phyloP scores from a whole-genome alignment of 176 grass and related monocot species.

The Secale cereale region DNA sequence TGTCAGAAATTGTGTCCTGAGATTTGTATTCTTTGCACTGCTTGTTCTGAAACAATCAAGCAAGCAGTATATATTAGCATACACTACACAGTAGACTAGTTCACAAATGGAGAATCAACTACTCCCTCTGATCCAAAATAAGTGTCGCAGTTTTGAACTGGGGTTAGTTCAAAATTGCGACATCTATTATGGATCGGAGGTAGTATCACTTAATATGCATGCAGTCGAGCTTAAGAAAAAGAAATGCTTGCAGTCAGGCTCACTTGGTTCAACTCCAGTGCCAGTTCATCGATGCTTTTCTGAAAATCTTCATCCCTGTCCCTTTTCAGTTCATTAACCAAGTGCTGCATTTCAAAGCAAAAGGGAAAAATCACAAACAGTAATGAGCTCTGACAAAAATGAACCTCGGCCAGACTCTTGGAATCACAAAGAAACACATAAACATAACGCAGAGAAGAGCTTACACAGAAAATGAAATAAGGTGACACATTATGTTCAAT shows the following conservation, averaged over 20 bases:
- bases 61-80: neutral
- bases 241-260: neutral
- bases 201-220: neutral
- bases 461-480: slow-evolving; percentile 65
- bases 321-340: slow-evolving; percentile 59
- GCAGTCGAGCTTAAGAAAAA: neutral
- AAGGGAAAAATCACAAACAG: neutral
- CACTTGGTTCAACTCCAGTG: slow-evolving; percentile 28
- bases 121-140: no score
- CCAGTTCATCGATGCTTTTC: slow-evolving; percentile 41
- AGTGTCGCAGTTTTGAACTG: no score
- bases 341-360: slow-evolving; percentile 29
- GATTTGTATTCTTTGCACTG: slow-evolving; percentile 15
- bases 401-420: neutral
- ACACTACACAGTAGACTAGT: neutral
- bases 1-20: neutral
- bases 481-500: slow-evolving; percentile 63
- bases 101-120: neutral
- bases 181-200: no score
- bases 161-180: no score
- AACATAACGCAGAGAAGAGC: neutral
- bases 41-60: slow-evolving; percentile 9
- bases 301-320: slow-evolving; percentile 46
- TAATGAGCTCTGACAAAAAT: neutral
- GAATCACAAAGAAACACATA: neutral